Evolutionary conservation across 495 filamentous ascomycete genomes (phyloP).

Genomic region (Choiromyces venosus): DNA sequence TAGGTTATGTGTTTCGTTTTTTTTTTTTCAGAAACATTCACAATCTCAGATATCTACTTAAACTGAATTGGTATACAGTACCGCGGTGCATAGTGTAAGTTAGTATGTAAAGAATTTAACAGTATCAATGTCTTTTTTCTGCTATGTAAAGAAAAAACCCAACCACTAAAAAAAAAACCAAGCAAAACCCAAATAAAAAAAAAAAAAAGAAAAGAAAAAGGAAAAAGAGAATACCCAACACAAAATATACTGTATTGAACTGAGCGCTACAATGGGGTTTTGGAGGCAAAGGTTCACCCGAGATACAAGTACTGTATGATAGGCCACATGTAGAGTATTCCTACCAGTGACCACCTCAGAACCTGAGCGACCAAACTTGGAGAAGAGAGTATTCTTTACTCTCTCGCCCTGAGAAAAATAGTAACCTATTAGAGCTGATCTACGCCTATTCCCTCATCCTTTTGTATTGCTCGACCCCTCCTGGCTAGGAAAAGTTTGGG

Average conservation of each 20-base stretch:
- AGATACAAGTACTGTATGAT: not conserved
- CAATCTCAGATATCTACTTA: no score
- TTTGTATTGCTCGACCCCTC: not conserved
- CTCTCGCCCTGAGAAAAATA: not conserved
- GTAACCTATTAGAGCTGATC: not conserved
- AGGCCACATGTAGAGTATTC: no score
- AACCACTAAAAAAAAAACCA: not conserved
- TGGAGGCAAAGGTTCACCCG: no score
- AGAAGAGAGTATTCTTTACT: not conserved
- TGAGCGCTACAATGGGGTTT: not conserved
- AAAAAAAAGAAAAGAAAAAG: not conserved
- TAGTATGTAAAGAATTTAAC: no score
- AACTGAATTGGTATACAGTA: no score
- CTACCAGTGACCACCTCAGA: no score
- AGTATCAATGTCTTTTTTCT: no score
- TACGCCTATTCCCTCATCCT: not conserved
- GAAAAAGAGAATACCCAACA: not conserved
- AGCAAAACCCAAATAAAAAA: not conserved
- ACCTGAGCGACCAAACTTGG: not conserved
- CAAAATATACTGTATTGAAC: not conserved
- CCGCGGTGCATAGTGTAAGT: no score
- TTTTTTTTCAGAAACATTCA: no score
- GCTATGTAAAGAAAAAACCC: no score
- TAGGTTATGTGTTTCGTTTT: no score
- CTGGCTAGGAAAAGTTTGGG: not conserved